phyloP scores from a whole-genome alignment of 495 filamentous ascomycete species.

The Neurospora tetraspora region DNA sequence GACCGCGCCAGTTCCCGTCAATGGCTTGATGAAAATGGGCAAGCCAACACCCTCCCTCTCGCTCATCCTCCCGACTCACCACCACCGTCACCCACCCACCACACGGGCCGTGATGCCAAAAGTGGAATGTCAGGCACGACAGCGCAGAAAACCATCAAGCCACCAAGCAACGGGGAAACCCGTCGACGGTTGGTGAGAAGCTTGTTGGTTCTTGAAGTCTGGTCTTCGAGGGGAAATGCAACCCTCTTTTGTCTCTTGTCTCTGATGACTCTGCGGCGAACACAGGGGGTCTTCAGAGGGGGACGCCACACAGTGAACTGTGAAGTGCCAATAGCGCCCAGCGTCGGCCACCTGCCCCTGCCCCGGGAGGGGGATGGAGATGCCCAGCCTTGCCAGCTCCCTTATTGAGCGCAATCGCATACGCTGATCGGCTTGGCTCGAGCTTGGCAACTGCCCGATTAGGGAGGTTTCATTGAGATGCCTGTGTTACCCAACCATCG shows the following conservation, averaged over 20 bases:
- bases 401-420: background rate
- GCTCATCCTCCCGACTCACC: background rate
- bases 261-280: background rate
- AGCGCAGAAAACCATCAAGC: background rate
- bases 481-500: background rate
- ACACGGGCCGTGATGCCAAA: background rate
- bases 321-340: background rate
- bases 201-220: background rate
- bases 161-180: background rate
- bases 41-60: background rate
- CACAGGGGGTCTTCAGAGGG: background rate
- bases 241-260: background rate
- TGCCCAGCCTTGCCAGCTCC: background rate
- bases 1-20: background rate
- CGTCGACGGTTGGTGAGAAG: background rate
- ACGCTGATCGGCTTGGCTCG: constrained; percentile 2
- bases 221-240: background rate
- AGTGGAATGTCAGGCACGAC: background rate
- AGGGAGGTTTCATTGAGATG: constrained; percentile 15
- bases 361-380: background rate
- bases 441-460: constrained; percentile 15
- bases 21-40: background rate
- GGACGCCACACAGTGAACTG: background rate
- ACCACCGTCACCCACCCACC: background rate
- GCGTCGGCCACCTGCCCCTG: background rate